Evolutionary conservation across 2,329 filamentous ascomycete genomes (phyloP), one percentile per base, ranked within the genome.

Genomic region (Didymella pinodella): DNA sequence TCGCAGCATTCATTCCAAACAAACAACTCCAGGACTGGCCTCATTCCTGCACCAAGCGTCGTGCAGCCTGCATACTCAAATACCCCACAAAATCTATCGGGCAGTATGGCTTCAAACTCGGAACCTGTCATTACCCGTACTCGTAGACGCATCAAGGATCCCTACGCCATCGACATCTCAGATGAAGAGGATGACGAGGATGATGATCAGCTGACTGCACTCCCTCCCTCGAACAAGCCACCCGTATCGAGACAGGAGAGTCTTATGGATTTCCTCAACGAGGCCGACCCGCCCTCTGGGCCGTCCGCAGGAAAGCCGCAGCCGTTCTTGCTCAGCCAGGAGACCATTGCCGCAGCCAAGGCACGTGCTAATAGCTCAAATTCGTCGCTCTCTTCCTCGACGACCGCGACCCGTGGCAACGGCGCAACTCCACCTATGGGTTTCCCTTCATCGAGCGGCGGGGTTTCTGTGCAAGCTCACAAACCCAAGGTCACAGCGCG

Each of bases 131-230:
- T 91, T 5, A 85, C 86, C 67, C 86, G 90, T 53, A 96, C 91
- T 71, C 91, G 89, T 44, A 86, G 89, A 45, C 88, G 92, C 28
- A 87, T 93, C 50, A 90, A 86, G 56, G 95, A 99, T 70, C 95
- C 94, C 0, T 98, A 98, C 66, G 92, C 93, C n/a, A 92, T 98
- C 63, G 93, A 97, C 71, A 82, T 77, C 4, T 76, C 77, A 6
- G 75, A 79, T 36, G 77, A 78, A 14, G 73, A 75, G 14, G 69
- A 71, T 3, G 48, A 54, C 12, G 67, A 70, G 28, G 67, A 72
- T 10, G 88, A 88, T 1, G 81, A 86, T 29, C 74, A 84, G 20
- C 75, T 82, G 22, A 80, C 77, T 7, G 78, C 78, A 14, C 77
- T 84, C 54, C 80, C 82, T 2, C 76, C 75, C 16, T 74, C 74